Conservation (phyloP, 2,329 filamentous ascomycete species). For the Fusarium irregulare region DNA sequence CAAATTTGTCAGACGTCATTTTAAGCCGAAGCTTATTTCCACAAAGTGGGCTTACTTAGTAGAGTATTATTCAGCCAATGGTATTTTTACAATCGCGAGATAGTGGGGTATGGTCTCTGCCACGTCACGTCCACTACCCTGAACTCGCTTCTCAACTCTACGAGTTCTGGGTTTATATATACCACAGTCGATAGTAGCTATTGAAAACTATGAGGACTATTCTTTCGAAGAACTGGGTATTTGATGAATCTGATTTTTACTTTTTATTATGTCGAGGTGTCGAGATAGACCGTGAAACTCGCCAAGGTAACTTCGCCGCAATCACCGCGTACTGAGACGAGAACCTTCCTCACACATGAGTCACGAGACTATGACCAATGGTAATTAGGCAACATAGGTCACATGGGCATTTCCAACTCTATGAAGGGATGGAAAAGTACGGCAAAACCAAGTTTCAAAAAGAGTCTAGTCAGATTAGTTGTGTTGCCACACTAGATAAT, state of each 20-base stretch:
- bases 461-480: background rate
- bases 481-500: background rate
- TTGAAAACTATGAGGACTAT: background rate
- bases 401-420: background rate
- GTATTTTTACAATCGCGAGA: background rate
- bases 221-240: background rate
- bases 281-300: background rate
- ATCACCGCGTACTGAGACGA: background rate
- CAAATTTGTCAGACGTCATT: background rate
- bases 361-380: background rate
- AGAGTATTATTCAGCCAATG: background rate
- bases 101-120: background rate
- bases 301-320: background rate
- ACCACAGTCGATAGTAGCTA: background rate
- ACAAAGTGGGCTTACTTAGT: background rate
- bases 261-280: background rate
- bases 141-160: background rate
- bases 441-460: background rate
- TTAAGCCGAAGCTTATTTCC: background rate
- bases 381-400: background rate
- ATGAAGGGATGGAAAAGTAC: background rate
- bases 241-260: fast-evolving
- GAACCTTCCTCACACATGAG: background rate
- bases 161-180: background rate
- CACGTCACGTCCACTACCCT: background rate